Evolutionary conservation across 2,329 filamentous ascomycete genomes (phyloP).

Genomic region (Orbilia quercus): DNA sequence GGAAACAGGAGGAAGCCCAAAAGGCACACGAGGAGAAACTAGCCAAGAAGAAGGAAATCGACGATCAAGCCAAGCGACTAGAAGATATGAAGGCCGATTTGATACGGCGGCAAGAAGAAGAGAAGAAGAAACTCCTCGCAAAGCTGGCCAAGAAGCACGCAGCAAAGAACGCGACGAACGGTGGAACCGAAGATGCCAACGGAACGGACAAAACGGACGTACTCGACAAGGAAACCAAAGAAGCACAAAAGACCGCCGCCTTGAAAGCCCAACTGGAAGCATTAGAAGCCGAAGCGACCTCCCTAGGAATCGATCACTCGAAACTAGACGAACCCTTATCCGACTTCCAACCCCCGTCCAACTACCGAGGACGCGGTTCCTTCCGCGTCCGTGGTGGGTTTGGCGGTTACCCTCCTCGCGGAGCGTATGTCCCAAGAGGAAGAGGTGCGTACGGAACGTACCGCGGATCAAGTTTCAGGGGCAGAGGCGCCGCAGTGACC

Average conservation of each 20-base stretch:
- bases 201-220: constrained; percentile 24
- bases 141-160: constrained; percentile 71
- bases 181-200: neutral
- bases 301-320: constrained; percentile 74
- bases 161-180: constrained; percentile 55
- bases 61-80: constrained; percentile 72
- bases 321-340: constrained; percentile 65
- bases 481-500: constrained; percentile 64
- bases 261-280: constrained; percentile 78
- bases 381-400: constrained; percentile 62
- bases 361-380: constrained; percentile 64
- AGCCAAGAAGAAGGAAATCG: constrained; percentile 72
- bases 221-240: constrained; percentile 59
- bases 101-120: constrained; percentile 73
- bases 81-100: constrained; percentile 74
- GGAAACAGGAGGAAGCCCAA: constrained; percentile 78
- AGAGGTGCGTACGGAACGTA: constrained; percentile 64
- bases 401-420: constrained; percentile 59
- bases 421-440: constrained; percentile 61
- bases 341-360: constrained; percentile 59
- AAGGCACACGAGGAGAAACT: constrained; percentile 74
- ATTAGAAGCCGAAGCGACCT: constrained; percentile 78
- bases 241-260: constrained; percentile 69
- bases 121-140: constrained; percentile 72
- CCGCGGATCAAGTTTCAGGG: constrained; percentile 64